These are phyloP conservation scores for Herpetomonas tarakana DNA, from an alignment of 208 protist species.

Conservation along the genomic window DNA sequence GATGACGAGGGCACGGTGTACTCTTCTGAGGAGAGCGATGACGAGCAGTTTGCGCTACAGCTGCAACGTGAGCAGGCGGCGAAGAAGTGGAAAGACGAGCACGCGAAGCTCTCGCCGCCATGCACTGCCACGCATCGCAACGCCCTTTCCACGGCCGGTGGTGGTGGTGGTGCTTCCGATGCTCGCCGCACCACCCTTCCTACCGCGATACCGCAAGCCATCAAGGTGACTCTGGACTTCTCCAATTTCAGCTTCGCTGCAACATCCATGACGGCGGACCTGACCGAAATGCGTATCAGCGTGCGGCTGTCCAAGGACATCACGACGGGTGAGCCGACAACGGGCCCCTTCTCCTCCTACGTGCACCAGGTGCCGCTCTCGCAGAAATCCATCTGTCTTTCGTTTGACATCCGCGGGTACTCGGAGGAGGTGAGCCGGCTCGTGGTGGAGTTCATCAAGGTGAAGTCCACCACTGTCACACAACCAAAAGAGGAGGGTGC, in stretches of 20 bases:
- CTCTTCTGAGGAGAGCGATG: constrained; percentile 45
- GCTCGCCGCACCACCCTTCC: too few relatives aligned
- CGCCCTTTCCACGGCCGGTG: too few relatives aligned
- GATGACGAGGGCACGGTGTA: too few relatives aligned
- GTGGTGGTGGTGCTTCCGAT: too few relatives aligned
- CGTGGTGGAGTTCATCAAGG: constrained; percentile 76
- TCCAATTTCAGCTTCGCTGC: constrained; percentile 67
- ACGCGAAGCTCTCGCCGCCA: not conserved
- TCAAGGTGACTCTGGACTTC: constrained; percentile 58
- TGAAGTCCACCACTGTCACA: constrained; percentile 24
- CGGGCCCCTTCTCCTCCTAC: constrained; percentile 78
- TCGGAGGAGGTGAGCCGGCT: constrained; percentile 63
- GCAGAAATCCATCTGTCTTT: constrained; percentile 60
- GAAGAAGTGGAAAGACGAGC: constrained; percentile 6
- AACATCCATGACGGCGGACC: constrained; percentile 40
- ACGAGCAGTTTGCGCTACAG: constrained; percentile 41
- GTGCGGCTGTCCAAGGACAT: constrained; percentile 78
- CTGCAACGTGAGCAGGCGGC: constrained; percentile 25
- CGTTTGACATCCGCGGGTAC: constrained; percentile 62
- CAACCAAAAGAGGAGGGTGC: constrained; percentile 20
- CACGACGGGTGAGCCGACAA: constrained; percentile 56
- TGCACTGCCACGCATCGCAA: constrained; percentile 5
- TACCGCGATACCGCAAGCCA: too few relatives aligned
- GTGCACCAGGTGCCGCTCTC: constrained; percentile 74
- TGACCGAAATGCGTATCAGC: constrained; percentile 71